Percentiles rank a stretch among this genome's conserved stretches.
These are phyloP conservation scores for Lactifluus volemus DNA, from an alignment of 768 basidiomycete species.

Conservation along the genomic window DNA sequence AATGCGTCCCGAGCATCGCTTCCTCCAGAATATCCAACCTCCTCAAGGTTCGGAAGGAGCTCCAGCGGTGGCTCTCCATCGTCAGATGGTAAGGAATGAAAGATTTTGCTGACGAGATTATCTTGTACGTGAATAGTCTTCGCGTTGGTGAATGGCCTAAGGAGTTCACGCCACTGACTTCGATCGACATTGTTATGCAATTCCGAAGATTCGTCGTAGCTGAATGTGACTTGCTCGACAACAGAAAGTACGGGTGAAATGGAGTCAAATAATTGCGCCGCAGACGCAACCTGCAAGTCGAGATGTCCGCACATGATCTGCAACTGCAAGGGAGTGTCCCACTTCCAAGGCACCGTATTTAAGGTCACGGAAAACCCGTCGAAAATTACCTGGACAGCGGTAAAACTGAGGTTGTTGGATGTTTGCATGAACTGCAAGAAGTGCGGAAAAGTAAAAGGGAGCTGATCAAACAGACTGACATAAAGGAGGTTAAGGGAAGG, in stretches of 20 bases:
- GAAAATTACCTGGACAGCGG: too few species aligned
- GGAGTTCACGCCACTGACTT: background rate
- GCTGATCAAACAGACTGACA: too few species aligned
- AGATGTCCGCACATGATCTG: too few species aligned
- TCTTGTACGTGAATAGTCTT: background rate
- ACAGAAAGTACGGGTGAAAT: background rate
- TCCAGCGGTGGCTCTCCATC: background rate
- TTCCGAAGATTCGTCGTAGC: background rate
- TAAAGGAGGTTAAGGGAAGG: too few species aligned
- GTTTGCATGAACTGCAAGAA: too few species aligned
- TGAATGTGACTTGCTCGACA: background rate
- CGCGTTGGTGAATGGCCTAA: background rate
- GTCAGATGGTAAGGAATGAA: background rate
- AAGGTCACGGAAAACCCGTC: too few species aligned
- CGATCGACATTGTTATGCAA: background rate
- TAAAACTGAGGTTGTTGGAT: too few species aligned
- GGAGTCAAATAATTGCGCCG: too few species aligned
- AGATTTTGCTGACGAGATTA: background rate
- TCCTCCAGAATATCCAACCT: background rate
- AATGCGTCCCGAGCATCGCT: background rate
- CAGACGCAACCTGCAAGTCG: too few species aligned
- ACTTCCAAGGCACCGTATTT: too few species aligned
- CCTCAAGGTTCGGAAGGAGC: background rate
- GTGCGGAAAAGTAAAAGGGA: too few species aligned
- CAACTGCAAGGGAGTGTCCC: too few species aligned